These are phyloP conservation scores for Phialophora tarda DNA, from an alignment of 2,329 filamentous ascomycete genomes.

Conservation along the genomic window DNA sequence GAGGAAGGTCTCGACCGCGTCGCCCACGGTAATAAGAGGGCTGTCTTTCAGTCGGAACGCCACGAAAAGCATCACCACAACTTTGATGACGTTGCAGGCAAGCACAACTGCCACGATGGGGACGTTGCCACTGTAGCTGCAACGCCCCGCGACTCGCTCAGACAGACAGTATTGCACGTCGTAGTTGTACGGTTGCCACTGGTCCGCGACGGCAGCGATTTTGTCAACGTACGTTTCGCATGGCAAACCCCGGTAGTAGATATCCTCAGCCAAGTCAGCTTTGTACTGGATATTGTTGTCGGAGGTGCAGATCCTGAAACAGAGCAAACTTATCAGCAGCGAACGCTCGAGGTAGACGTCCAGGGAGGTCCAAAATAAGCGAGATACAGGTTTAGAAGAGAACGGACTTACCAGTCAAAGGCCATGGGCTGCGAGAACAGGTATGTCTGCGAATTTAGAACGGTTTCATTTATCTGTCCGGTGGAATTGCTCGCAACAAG, in stretches of 20 bases:
- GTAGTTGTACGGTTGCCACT: constrained; percentile 32
- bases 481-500: constrained; percentile 28
- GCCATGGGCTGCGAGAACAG: constrained; percentile 2
- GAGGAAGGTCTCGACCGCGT: constrained; percentile 43
- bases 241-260: neutral
- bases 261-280: neutral
- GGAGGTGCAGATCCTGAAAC: constrained; percentile 26
- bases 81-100: constrained; percentile 33
- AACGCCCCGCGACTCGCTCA: constrained; percentile 29
- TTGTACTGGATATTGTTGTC: constrained; percentile 19
- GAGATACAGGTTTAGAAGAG: neutral
- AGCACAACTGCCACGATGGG: constrained; percentile 37
- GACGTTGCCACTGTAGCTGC: constrained; percentile 37
- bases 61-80: constrained; percentile 33
- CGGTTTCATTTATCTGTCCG: neutral
- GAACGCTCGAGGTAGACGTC: neutral
- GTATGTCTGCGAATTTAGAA: neutral
- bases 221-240: constrained; percentile 29
- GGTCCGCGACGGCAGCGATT: constrained; percentile 19
- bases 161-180: constrained; percentile 35
- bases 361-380: neutral
- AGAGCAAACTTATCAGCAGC: neutral
- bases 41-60: constrained; percentile 27
- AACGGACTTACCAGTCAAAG: constrained; percentile 13
- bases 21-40: constrained; percentile 42